A percentile compares a stretch with the other conserved stretches of the same genome.
These are phyloP conservation scores for Lentinula boryana DNA, from an alignment of 768 basidiomycete genomes.

Conservation along the genomic window DNA sequence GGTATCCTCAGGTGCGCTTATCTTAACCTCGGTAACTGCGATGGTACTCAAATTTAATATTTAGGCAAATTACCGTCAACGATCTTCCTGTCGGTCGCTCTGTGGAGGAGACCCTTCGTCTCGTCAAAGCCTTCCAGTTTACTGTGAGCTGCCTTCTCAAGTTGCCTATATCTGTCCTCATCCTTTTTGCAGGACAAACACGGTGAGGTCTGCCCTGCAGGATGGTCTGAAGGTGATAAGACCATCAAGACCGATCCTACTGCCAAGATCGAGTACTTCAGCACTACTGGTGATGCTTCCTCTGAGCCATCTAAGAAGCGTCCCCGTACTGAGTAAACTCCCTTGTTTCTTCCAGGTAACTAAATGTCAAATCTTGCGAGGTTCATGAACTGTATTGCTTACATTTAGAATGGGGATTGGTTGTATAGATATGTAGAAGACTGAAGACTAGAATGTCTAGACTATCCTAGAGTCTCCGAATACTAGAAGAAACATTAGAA, in stretches of 20 bases:
- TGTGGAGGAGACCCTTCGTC: slow-evolving; percentile 87
- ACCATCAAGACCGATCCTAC: slow-evolving; percentile 81
- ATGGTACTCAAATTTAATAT: not conserved
- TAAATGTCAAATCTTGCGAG: not conserved
- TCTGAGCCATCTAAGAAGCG: slow-evolving; percentile 11
- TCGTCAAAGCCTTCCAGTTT: slow-evolving; percentile 93
- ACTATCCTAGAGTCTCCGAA: not conserved
- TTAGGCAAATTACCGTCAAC: slow-evolving; percentile 80
- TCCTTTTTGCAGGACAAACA: slow-evolving; percentile 57
- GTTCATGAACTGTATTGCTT: not conserved
- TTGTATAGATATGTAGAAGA: slow-evolving; percentile 6
- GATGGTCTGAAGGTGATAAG: slow-evolving; percentile 78
- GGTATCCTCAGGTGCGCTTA: slow-evolving; percentile 56
- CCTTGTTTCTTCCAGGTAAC: slow-evolving; percentile 7
- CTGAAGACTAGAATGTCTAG: not conserved
- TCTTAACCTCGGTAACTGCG: not conserved
- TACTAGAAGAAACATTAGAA: slow-evolving; percentile 1
- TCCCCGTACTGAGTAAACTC: slow-evolving; percentile 9
- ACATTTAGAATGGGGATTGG: slow-evolving; percentile 2
- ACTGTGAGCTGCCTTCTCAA: slow-evolving; percentile 39
- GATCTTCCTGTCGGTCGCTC: slow-evolving; percentile 95
- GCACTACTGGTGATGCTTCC: slow-evolving; percentile 13
- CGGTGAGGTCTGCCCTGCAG: slow-evolving; percentile 91
- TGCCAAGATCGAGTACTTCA: slow-evolving; percentile 72
- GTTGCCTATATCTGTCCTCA: not conserved